Evolutionary conservation across 768 basidiomycete species (phyloP).

Genomic region (Agaricus subrufescens): DNA sequence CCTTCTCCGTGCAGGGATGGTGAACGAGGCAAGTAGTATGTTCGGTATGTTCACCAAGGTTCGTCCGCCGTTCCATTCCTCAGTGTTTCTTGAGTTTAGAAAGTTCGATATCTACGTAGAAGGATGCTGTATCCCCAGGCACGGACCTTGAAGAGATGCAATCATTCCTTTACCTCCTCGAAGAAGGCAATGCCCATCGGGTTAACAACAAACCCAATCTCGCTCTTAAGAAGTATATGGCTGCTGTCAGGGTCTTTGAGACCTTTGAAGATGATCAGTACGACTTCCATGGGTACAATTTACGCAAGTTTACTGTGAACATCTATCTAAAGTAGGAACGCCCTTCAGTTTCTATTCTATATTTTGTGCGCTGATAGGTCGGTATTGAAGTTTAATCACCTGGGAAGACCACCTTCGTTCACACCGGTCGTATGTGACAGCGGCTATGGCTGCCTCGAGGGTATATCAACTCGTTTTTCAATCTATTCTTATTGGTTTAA

Average conservation of each 20-base stretch:
- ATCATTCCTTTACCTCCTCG: conserved; percentile 78
- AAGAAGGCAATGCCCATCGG: conserved; percentile 72
- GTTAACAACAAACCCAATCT: conserved; percentile 62
- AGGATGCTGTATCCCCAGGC: conserved; percentile 72
- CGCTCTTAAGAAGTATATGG: conserved; percentile 82
- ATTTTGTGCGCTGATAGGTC: not conserved
- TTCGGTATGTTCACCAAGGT: conserved; percentile 93
- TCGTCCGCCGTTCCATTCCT: not conserved
- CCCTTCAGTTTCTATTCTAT: not conserved
- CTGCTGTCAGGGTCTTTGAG: conserved; percentile 78
- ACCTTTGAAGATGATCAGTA: conserved; percentile 94
- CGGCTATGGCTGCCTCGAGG: conserved; percentile 66
- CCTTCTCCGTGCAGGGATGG: conserved; percentile 73
- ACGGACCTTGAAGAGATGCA: conserved; percentile 95
- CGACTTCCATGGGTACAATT: conserved; percentile 94
- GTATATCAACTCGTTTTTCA: conserved; percentile 30
- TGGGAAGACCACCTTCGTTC: conserved; percentile 82
- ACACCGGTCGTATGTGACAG: conserved; percentile 70
- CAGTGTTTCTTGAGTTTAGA: not conserved
- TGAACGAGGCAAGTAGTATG: conserved; percentile 68
- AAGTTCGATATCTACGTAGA: conserved; percentile 40
- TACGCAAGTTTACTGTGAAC: conserved; percentile 84
- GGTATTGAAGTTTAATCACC: conserved; percentile 52
- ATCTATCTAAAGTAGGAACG: conserved; percentile 74
- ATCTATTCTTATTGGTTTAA: conserved; percentile 4